A percentile compares a stretch with the other conserved stretches of the same genome.
phyloP scores from a whole-genome alignment of 495 filamentous ascomycete genomes.

The Hyaloscypha hepaticicola region DNA sequence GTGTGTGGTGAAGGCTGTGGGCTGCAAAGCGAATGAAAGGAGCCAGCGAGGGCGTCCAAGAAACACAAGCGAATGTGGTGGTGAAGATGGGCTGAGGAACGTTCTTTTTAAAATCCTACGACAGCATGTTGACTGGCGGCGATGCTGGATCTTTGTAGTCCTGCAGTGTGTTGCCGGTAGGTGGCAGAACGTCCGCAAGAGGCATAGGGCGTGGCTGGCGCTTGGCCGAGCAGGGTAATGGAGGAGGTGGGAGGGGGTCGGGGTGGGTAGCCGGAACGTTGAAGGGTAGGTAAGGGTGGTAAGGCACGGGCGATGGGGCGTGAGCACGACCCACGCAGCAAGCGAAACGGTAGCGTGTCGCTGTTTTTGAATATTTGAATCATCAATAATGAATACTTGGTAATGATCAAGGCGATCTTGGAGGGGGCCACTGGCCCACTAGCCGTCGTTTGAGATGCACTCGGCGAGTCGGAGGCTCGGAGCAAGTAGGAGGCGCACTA shows the following conservation, averaged over 20 bases:
- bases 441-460: neutral
- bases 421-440: neutral
- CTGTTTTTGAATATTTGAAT: neutral
- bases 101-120: conserved; percentile 24
- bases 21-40: conserved; percentile 58
- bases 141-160: conserved; percentile 25
- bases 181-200: conserved; percentile 21
- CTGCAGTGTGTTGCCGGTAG: conserved; percentile 18
- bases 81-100: conserved; percentile 16
- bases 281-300: neutral
- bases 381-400: too few species aligned
- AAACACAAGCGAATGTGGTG: conserved; percentile 31
- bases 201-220: conserved; percentile 23
- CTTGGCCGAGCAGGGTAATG: neutral
- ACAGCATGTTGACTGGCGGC: conserved; percentile 20
- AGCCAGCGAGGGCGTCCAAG: conserved; percentile 63
- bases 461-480: neutral
- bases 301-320: conserved; percentile 3
- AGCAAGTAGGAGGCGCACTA: neutral
- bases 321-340: neutral
- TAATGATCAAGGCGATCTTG: neutral
- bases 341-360: neutral
- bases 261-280: too few species aligned
- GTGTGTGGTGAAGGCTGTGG: conserved; percentile 21
- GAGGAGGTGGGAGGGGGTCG: neutral